Percentiles rank a stretch among this genome's conserved stretches.
These are phyloP conservation scores for Pseudocohnilembus persalinus DNA, from an alignment of 169 alveolate genomes.

Conservation along the genomic window DNA sequence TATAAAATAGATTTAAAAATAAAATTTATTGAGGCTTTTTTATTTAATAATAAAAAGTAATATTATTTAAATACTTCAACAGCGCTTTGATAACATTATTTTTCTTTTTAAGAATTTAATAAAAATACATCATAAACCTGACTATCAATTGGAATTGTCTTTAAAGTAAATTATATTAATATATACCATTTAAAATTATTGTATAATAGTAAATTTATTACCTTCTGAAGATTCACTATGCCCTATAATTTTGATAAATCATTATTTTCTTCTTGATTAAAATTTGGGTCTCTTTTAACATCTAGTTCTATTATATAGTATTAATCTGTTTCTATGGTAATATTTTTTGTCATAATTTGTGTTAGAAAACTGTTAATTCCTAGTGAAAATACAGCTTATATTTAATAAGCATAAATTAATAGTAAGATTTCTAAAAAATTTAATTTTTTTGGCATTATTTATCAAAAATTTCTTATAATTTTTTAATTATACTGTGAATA, in stretches of 20 bases:
- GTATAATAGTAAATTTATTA: too few relatives aligned
- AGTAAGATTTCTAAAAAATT: not conserved
- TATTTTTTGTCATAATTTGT: too few relatives aligned
- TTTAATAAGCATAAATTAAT: not conserved
- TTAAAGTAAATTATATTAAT: too few relatives aligned
- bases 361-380: not conserved
- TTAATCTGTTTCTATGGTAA: not conserved
- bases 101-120: not conserved
- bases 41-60: not conserved
- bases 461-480: not conserved
- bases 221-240: not conserved
- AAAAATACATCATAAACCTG: not conserved
- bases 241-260: not conserved
- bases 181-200: not conserved
- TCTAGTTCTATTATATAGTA: not conserved
- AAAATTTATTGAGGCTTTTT: too few relatives aligned
- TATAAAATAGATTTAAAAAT: too few relatives aligned
- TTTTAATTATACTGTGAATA: too few relatives aligned
- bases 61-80: not conserved
- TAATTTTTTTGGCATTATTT: not conserved
- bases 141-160: not conserved
- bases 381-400: not conserved
- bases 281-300: not conserved
- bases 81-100: not conserved
- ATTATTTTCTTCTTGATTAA: too few relatives aligned